phyloP scores from a whole-genome alignment of 192 early-diverging fungal species.

The Geranomyces michiganensis region DNA sequence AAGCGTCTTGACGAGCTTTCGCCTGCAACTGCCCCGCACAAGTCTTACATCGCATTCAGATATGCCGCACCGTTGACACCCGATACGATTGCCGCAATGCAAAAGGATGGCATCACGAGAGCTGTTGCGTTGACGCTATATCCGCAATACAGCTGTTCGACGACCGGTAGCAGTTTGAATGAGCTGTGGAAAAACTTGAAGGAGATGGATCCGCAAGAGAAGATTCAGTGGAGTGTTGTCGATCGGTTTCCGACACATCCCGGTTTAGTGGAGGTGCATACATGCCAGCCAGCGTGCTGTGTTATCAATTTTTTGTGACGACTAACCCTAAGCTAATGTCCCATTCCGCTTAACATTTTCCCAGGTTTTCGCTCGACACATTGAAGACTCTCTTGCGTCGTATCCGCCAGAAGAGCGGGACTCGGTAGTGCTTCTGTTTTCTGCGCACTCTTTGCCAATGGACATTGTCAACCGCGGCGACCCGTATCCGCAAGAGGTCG shows the following conservation, averaged over 20 bases:
- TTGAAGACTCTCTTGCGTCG: constrained; percentile 67
- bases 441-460: constrained; percentile 96
- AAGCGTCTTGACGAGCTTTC: constrained; percentile 71
- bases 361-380: constrained; percentile 77
- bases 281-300: constrained; percentile 10
- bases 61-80: constrained; percentile 83
- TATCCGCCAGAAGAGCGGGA: constrained; percentile 68
- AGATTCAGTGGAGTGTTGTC: constrained; percentile 91
- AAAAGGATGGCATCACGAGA: constrained; percentile 76
- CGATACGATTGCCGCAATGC: constrained; percentile 75
- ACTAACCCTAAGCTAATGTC: no score
- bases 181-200: constrained; percentile 75
- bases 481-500: constrained; percentile 84
- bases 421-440: constrained; percentile 85
- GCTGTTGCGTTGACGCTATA: constrained; percentile 93
- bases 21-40: constrained; percentile 84
- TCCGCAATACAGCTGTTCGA: constrained; percentile 96
- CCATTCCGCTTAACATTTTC: no score
- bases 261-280: constrained; percentile 72
- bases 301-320: no score
- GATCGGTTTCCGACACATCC: constrained; percentile 93
- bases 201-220: constrained; percentile 60
- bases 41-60: constrained; percentile 89
- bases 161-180: constrained; percentile 90
- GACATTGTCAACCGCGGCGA: constrained; percentile 90